These are phyloP conservation scores for Adansonia grandidieri DNA, from an alignment of 441 rosid genomes.

Conservation along the genomic window DNA sequence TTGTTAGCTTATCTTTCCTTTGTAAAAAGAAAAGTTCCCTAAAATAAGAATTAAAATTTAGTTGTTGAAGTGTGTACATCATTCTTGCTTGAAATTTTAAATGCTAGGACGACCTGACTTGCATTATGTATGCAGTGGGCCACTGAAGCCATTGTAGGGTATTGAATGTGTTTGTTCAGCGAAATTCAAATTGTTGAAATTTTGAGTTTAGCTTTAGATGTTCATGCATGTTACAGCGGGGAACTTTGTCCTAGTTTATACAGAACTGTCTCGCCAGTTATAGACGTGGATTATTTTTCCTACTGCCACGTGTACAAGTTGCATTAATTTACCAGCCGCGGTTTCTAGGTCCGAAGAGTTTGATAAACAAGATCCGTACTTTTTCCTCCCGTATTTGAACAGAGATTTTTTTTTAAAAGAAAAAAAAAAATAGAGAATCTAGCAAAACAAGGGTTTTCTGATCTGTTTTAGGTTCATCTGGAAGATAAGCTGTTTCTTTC, in stretches of 20 bases:
- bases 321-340: neutral
- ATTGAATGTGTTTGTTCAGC: neutral
- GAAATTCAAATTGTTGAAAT: neutral
- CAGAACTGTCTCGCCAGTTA: neutral
- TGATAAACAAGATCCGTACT: neutral
- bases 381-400: neutral
- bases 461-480: neutral
- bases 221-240: neutral
- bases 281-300: neutral
- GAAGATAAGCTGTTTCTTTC: constrained; percentile 10
- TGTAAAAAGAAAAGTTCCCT: neutral
- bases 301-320: neutral
- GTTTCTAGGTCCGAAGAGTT: neutral
- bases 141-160: neutral
- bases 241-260: neutral
- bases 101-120: constrained; percentile 7
- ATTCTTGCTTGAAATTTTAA: neutral
- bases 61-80: constrained; percentile 15
- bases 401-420: neutral
- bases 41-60: neutral
- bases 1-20: neutral
- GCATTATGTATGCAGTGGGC: neutral
- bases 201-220: neutral
- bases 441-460: neutral
- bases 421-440: neutral